Evolutionary conservation across 768 basidiomycete genomes (phyloP).

Genomic region (Mycena polygramma): DNA sequence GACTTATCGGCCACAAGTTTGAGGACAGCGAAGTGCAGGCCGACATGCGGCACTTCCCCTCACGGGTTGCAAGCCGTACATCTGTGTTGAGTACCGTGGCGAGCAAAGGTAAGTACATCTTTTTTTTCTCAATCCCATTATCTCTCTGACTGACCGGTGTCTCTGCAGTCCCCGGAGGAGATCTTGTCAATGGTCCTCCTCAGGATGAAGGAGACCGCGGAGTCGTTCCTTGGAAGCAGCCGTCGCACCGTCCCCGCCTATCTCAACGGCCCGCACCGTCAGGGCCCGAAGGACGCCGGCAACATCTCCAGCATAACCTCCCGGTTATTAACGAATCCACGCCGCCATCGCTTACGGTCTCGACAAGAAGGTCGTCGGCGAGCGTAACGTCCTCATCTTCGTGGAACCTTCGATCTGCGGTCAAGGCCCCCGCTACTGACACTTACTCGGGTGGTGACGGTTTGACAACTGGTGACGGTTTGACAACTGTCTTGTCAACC

Average conservation of each 20-base stretch:
- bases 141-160: background rate
- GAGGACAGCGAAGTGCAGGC: conserved; percentile 59
- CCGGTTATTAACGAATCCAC: conserved; percentile 92
- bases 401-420: background rate
- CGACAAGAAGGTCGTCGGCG: conserved; percentile 65
- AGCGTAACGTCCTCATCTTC: conserved; percentile 7
- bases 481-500: background rate
- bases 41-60: conserved; percentile 66
- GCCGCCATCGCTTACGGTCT: conserved; percentile 86
- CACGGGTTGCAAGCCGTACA: conserved; percentile 63
- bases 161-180: background rate
- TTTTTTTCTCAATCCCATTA: background rate
- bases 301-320: conserved; percentile 59
- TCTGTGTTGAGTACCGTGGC: conserved; percentile 66
- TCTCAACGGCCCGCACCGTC: conserved; percentile 5
- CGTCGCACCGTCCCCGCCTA: conserved; percentile 5
- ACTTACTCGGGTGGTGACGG: background rate
- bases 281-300: conserved; percentile 59
- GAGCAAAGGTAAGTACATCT: conserved; percentile 60
- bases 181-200: conserved; percentile 3
- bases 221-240: conserved; percentile 7
- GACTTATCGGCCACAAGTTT: conserved; percentile 66
- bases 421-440: background rate
- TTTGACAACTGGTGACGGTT: no score
- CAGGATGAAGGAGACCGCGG: conserved; percentile 9